These are phyloP conservation scores for Lactarius sanguifluus DNA, from an alignment of 768 basidiomycete species.

Conservation along the genomic window DNA sequence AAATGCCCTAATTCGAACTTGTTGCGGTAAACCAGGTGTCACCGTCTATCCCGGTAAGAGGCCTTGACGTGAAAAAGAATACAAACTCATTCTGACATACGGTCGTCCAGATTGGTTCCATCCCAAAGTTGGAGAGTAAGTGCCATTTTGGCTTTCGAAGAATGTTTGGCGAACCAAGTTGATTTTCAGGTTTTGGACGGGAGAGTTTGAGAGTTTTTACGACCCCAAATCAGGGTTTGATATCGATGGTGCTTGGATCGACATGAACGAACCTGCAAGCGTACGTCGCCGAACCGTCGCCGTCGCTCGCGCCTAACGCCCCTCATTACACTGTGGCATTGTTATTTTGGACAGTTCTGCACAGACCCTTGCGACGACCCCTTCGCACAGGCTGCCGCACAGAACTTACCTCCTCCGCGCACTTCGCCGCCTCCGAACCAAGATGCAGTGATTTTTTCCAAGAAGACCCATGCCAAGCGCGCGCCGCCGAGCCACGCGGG, in stretches of 20 bases:
- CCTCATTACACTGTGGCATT: background rate
- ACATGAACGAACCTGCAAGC: constrained; percentile 73
- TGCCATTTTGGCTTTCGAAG: constrained; percentile 3
- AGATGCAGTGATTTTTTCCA: constrained; percentile 51
- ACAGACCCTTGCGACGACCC: constrained; percentile 59
- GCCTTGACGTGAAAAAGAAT: constrained; percentile 5
- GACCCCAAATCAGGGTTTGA: constrained; percentile 53
- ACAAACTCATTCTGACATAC: background rate
- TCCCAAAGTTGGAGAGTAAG: constrained; percentile 49
- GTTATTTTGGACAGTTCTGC: constrained; percentile 51
- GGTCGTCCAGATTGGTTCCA: constrained; percentile 57
- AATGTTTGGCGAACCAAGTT: background rate
- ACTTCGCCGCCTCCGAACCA: constrained; percentile 51
- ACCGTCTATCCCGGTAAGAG: constrained; percentile 54
- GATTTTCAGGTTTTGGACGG: constrained; percentile 54
- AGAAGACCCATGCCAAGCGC: constrained; percentile 34
- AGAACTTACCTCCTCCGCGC: constrained; percentile 55
- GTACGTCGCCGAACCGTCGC: constrained; percentile 39
- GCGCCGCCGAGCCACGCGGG: constrained; percentile 28
- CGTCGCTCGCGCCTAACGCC: no score
- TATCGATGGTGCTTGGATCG: constrained; percentile 74
- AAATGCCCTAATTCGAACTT: background rate
- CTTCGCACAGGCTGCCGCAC: constrained; percentile 53
- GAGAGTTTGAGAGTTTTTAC: constrained; percentile 60
- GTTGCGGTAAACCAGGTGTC: constrained; percentile 41